Evolutionary conservation across 495 filamentous ascomycete genomes (phyloP).

Genomic region (Xylaria telfairii): DNA sequence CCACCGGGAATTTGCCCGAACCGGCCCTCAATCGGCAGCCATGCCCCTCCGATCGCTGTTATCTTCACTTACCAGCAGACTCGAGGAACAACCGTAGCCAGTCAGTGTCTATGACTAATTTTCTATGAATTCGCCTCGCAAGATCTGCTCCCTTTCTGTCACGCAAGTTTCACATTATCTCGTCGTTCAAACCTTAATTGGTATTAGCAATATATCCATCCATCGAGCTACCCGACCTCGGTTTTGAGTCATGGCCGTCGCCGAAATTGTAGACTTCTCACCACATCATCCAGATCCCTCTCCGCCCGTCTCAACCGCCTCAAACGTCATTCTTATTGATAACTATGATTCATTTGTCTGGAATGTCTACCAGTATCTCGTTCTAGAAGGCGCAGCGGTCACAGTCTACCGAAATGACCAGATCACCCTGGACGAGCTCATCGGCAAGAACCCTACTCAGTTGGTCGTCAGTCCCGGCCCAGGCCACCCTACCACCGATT

Average conservation of each 20-base stretch:
- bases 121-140: neutral
- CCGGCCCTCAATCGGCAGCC: neutral
- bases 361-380: slow-evolving; percentile 98
- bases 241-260: slow-evolving; percentile 47
- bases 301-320: slow-evolving; percentile 72
- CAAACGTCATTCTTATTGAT: slow-evolving; percentile 94
- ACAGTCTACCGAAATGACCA: slow-evolving; percentile 92
- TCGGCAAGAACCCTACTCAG: slow-evolving; percentile 84
- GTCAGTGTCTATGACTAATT: neutral
- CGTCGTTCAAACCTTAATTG: neutral
- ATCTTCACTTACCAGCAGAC: slow-evolving; percentile 1
- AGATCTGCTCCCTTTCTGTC: neutral
- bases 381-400: slow-evolving; percentile 89
- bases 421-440: slow-evolving; percentile 81
- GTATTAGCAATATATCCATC: neutral
- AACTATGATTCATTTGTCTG: slow-evolving; percentile 99
- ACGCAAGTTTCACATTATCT: neutral
- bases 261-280: slow-evolving; percentile 80
- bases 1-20: slow-evolving; percentile 24
- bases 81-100: neutral
- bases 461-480: slow-evolving; percentile 94
- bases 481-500: slow-evolving; percentile 87
- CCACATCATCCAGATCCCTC: slow-evolving; percentile 78
- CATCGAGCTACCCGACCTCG: neutral
- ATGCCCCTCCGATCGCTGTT: slow-evolving; percentile 13